These are phyloP conservation scores for Hymenochaete sp. DNA, from an alignment of 1,284 basidiomycete species.

Conservation along the genomic window DNA sequence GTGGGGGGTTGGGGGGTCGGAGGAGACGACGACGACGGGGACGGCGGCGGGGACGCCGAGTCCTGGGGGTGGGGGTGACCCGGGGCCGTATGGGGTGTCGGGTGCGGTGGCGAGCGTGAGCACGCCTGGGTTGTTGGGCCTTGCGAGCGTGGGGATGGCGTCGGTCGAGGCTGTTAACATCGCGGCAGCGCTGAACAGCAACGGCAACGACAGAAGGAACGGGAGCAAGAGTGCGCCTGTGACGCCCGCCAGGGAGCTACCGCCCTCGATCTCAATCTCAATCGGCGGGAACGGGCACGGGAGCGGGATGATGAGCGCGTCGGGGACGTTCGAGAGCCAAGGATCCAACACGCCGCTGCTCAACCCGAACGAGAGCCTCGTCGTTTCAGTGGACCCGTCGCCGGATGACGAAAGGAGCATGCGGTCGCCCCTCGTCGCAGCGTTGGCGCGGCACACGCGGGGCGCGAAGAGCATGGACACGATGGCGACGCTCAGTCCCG, in stretches of 20 bases:
- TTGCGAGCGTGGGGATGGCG: too few relatives aligned
- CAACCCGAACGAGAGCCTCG: neutral
- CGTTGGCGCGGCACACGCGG: neutral
- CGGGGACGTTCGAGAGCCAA: neutral
- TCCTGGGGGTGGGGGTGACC: too few relatives aligned
- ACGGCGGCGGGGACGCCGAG: neutral
- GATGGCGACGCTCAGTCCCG: neutral
- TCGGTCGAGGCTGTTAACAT: too few relatives aligned
- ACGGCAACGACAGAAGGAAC: neutral
- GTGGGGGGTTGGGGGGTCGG: neutral
- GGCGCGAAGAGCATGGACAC: conserved; percentile 13
- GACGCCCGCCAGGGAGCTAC: conserved; percentile 2
- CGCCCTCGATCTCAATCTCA: neutral
- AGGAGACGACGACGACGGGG: neutral
- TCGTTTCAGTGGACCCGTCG: neutral
- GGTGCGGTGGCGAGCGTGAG: too few relatives aligned
- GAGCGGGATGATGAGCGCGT: neutral
- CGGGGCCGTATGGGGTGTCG: too few relatives aligned
- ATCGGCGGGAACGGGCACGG: neutral
- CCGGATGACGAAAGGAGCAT: neutral
- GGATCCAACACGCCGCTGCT: conserved; percentile 5
- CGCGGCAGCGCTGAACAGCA: neutral
- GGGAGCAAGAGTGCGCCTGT: conserved; percentile 13
- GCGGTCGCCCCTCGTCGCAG: neutral
- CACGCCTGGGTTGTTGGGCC: too few relatives aligned